Base-by-base conservation (phyloP, 768 basidiomycete species). In the Cubamyces lactineus region DNA sequence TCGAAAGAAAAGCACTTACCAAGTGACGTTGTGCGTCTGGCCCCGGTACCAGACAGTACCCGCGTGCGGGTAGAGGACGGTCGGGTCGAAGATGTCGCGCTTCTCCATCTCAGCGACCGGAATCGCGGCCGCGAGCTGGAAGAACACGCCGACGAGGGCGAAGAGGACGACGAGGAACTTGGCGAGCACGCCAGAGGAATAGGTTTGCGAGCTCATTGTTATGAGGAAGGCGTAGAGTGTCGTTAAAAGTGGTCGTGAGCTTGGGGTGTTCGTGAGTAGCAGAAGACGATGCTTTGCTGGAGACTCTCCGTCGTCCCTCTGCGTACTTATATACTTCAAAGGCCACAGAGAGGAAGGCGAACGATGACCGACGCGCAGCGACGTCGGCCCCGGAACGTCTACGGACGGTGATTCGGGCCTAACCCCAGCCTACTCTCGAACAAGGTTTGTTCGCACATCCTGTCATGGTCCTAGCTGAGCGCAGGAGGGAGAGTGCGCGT, bases 31-130 rank as follows among this genome's bases (percentile, higher is more conserved):
- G 54, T 66, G 63, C 12, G 34, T 45, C 48, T 67, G 57, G 6
- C 67, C 69, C 1, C 24, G 53, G n/a, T 39, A 19, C 69, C 66
- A 70, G 38, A 68, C 61, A 15, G 65, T 66, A 24, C 61, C 64
- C 38, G 45, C 15, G 55, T 63, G 49, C 1, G 69, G 69, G 53
- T 66, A 62, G 24, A 58, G 56, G 11, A 70, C 53, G 0, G 40
- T 57, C 7, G 69, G 69, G 23, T 19, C 24, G 43, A 24, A 70
- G 5, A 67, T 59, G 21, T 67, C 69, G 11, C 61, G 53, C 16
- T 51, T 63, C 30, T 52, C 57, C 19, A 53, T 57, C 53, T 55
- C 53, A 16, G 53, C 41, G 11, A 47, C 43, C 1, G 66, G 59
- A 3, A 17, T 21, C 2, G 62, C 61, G 21, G 49, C 45, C 2